A percentile compares a stretch with the other conserved stretches of the same genome.
Conservation (phyloP, 768 basidiomycete genomes). For the Podaxis carcinomalis region DNA sequence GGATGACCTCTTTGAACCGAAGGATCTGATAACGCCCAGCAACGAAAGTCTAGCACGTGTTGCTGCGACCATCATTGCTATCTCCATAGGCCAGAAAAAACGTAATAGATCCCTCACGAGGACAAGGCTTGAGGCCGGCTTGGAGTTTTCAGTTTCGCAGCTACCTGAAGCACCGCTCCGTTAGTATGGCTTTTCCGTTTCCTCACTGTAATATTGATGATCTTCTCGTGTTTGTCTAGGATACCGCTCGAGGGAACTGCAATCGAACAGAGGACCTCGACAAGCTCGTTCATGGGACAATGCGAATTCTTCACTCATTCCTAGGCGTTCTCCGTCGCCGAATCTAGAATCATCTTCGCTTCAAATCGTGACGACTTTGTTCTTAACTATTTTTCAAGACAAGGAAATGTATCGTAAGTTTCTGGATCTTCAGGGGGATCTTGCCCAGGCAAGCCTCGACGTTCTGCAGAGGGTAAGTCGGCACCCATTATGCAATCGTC, state of each 20-base stretch:
- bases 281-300: not conserved
- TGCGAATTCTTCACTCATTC: not conserved
- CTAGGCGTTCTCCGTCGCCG: not conserved
- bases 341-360: not conserved
- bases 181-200: not conserved
- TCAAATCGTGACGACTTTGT: not conserved
- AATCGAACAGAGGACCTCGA: no score
- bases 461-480: constrained; percentile 4
- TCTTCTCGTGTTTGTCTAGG: no score
- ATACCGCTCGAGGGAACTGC: no score
- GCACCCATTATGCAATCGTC: not conserved
- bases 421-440: not conserved
- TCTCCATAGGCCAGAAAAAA: not conserved
- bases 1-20: not conserved
- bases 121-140: not conserved
- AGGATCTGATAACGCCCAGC: not conserved
- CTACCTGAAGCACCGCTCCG: not conserved
- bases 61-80: not conserved
- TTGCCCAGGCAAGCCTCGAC: constrained; percentile 1
- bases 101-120: not conserved
- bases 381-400: not conserved
- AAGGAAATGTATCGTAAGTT: constrained; percentile 3
- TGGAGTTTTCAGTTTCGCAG: not conserved
- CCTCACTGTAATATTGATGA: no score
- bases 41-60: not conserved